Conservation (phyloP, 352 stramenopile genomes). For the Pythium pyrilobum region DNA sequence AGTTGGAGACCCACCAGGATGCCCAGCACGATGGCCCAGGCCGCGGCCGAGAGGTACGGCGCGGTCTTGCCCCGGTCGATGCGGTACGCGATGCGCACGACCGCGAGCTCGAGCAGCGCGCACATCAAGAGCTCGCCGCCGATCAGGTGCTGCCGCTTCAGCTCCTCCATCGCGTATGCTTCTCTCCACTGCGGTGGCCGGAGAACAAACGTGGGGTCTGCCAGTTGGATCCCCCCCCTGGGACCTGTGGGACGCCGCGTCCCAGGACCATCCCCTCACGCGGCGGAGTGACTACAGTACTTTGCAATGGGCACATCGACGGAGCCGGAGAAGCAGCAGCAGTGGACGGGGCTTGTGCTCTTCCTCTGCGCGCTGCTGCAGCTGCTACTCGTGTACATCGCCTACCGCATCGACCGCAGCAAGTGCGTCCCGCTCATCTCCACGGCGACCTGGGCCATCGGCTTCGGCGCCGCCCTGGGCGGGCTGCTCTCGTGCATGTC, state of each 20-base stretch:
- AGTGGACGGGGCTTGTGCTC: slow-evolving; percentile 9
- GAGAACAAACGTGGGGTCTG: not conserved
- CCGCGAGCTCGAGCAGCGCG: slow-evolving; percentile 37
- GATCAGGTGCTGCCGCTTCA: slow-evolving; percentile 26
- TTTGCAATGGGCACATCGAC: slow-evolving; percentile 1
- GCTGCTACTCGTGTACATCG: slow-evolving; percentile 10
- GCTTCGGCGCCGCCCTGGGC: not conserved
- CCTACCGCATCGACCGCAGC: slow-evolving; percentile 9
- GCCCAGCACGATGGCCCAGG: slow-evolving; percentile 51
- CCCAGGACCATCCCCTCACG: too few species aligned
- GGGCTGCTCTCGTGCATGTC: slow-evolving; percentile 1
- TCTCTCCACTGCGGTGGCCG: not conserved
- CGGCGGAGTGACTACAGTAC: too few species aligned
- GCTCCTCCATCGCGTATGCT: slow-evolving; percentile 14
- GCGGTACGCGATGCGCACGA: slow-evolving; percentile 54
- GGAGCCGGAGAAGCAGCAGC: slow-evolving; percentile 6
- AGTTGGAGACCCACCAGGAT: slow-evolving; percentile 22
- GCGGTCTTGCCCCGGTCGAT: slow-evolving; percentile 34
- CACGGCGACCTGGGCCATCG: slow-evolving; percentile 6
- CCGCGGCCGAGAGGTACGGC: slow-evolving; percentile 39
- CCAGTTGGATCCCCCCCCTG: too few species aligned
- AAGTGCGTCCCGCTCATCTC: slow-evolving; percentile 4
- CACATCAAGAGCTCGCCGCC: slow-evolving; percentile 42
- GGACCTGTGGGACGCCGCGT: too few species aligned
- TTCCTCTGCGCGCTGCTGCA: slow-evolving; percentile 12